Evolutionary conservation across 331 rosid genomes (phyloP).

Genomic region (Rhamnella rubrinervis): DNA sequence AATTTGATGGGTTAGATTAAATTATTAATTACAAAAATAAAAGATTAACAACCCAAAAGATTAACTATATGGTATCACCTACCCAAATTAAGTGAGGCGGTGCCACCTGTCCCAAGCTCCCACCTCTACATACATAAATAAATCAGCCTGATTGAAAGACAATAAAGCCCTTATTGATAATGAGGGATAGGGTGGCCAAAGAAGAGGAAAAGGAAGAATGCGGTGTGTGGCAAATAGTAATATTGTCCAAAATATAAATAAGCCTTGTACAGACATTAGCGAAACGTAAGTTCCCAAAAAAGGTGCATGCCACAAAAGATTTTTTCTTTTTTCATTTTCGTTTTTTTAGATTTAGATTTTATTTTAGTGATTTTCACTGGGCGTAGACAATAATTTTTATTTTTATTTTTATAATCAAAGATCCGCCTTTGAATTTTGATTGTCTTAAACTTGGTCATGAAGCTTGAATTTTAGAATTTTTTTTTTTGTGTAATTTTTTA

Average conservation of each 20-base stretch:
- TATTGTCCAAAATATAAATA: slow-evolving; percentile 1
- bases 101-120: too few relatives aligned
- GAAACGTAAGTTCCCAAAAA: slow-evolving; percentile 16
- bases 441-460: slow-evolving; percentile 14
- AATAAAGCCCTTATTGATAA: background rate
- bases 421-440: background rate
- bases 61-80: background rate
- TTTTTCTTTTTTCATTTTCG: background rate
- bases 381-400: background rate
- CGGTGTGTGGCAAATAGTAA: background rate
- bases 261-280: slow-evolving; percentile 3
- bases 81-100: background rate
- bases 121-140: background rate
- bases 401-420: background rate
- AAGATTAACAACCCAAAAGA: background rate
- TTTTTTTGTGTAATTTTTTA: background rate
- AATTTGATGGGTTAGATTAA: slow-evolving; percentile 3
- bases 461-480: background rate
- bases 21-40: slow-evolving; percentile 8
- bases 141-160: background rate
- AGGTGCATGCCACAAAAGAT: background rate
- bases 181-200: background rate
- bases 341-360: slow-evolving; percentile 1
- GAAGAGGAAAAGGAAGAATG: background rate
- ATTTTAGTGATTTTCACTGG: background rate